These are phyloP conservation scores for Tolypocladium sp. DNA, from an alignment of 2,329 filamentous ascomycete genomes.

Conservation along the genomic window DNA sequence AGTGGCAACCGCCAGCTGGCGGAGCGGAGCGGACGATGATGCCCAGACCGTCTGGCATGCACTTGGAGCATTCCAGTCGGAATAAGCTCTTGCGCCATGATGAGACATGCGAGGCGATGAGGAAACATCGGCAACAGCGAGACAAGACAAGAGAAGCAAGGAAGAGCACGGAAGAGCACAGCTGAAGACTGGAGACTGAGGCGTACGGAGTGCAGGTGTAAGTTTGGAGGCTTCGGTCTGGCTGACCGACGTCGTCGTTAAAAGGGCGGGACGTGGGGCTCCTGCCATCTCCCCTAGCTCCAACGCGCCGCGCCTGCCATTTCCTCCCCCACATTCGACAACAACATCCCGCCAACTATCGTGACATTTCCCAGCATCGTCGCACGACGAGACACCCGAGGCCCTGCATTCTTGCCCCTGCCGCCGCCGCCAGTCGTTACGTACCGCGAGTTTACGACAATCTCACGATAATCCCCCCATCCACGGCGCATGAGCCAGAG, in stretches of 20 bases:
- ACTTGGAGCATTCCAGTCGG: slow-evolving; percentile 6
- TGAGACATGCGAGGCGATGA: slow-evolving; percentile 6
- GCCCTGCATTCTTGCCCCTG: background rate
- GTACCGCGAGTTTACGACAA: background rate
- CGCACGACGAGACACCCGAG: background rate
- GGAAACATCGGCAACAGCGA: background rate
- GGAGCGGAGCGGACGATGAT: slow-evolving; percentile 2
- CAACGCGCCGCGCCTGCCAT: background rate
- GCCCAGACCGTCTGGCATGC: slow-evolving; percentile 6
- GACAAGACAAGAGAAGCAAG: background rate
- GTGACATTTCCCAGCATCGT: background rate
- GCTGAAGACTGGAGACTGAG: background rate
- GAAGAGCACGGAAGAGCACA: background rate
- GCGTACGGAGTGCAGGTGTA: background rate
- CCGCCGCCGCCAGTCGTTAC: background rate
- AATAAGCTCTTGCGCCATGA: slow-evolving; percentile 4
- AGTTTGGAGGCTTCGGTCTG: background rate
- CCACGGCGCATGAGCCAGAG: background rate
- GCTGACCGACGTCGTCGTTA: background rate
- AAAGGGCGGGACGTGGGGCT: background rate
- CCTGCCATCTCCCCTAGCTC: background rate
- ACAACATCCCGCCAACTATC: slow-evolving; percentile 1
- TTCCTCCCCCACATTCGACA: background rate
- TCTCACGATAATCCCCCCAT: background rate
- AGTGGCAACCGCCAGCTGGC: background rate